A percentile compares a stretch with the other conserved stretches of the same genome.
These are phyloP conservation scores for Ophidiomyces ophidiicola DNA, from an alignment of 2,329 filamentous ascomycete species.

Conservation along the genomic window DNA sequence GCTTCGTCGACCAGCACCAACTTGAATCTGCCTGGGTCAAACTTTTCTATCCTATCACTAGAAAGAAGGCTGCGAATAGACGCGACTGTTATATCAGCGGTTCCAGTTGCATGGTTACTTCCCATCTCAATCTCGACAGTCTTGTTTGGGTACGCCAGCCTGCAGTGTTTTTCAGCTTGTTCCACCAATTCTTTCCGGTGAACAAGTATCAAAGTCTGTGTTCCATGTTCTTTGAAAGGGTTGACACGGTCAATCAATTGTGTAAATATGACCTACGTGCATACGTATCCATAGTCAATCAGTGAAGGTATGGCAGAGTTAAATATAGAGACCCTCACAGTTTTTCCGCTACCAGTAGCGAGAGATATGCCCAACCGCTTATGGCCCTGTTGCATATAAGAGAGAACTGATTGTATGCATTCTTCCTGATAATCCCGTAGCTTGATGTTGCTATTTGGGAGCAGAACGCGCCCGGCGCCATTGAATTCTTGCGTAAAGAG, in stretches of 20 bases:
- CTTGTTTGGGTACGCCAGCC: conserved; percentile 64
- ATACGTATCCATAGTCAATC: background rate
- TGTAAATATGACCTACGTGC: conserved; percentile 76
- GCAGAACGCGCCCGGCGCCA: conserved; percentile 10
- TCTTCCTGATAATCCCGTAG: conserved; percentile 83
- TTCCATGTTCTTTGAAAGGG: conserved; percentile 44
- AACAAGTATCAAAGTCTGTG: conserved; percentile 78
- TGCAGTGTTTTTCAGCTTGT: conserved; percentile 80
- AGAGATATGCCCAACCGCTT: conserved; percentile 73
- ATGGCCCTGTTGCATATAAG: conserved; percentile 56
- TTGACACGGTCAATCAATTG: conserved; percentile 73
- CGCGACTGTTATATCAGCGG: conserved; percentile 84
- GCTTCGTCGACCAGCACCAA: conserved; percentile 90
- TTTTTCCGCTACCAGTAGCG: conserved; percentile 82
- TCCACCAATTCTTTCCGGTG: conserved; percentile 89
- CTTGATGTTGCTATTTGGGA: conserved; percentile 35
- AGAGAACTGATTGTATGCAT: conserved; percentile 70
- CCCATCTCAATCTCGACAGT: conserved; percentile 89
- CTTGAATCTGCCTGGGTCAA: conserved; percentile 69
- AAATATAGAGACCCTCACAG: conserved; percentile 39
- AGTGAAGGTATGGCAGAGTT: background rate
- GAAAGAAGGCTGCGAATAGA: conserved; percentile 78
- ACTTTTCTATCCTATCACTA: conserved; percentile 65
- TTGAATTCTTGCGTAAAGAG: background rate
- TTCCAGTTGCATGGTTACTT: conserved; percentile 58